Evolutionary conservation across 345 rosid genomes (phyloP), one percentile per base, ranked within the genome.

Genomic region (Erucastrum elatum): DNA sequence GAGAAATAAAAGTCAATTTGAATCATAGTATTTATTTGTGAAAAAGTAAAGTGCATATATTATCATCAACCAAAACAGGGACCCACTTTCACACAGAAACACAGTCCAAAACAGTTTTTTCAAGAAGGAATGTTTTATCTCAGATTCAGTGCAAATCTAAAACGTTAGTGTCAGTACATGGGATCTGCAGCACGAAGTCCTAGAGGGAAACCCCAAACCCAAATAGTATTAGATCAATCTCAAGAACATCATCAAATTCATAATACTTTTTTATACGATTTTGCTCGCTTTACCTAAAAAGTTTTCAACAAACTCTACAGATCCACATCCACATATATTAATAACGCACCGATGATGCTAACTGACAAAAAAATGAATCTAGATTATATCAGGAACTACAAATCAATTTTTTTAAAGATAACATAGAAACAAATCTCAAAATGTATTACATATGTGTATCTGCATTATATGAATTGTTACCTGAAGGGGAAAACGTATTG

Each of bases 401-500:
- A 17, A 10, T 51, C 15, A 12, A 1, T n/a, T n/a, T n/a, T 6
- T 53, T 9, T 35, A 3, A 70, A 51, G 31, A 29, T 29, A 55
- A 27, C 33, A 53, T 3, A 17, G 3, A 80, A 56, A 61, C 35
- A 58, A 71, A 33, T 35, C 8, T n/a, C 4, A 31, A 7, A 35
- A 29, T 6, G 2, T 27, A 1, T 9, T 9, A 39, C 4, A 9
- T 15, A 11, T 4, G 21, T 55, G 8, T 17, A 13, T 39, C 5
- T 12, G 37, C 55, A 30, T 13, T 66, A 51, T 66, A 66, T 4
- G 34, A 55, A 37, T 37, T 8, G 41, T 44, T 82, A 82, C 80
- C 84, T 65, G 84, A 70, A 82, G 80, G 65, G 64, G 80, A 75
- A 65, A 41, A 64, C 49, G 64, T 67, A 49, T 65, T 51, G 82